These are phyloP conservation scores for Suillus lakei DNA, from an alignment of 768 basidiomycete species.

Conservation along the genomic window DNA sequence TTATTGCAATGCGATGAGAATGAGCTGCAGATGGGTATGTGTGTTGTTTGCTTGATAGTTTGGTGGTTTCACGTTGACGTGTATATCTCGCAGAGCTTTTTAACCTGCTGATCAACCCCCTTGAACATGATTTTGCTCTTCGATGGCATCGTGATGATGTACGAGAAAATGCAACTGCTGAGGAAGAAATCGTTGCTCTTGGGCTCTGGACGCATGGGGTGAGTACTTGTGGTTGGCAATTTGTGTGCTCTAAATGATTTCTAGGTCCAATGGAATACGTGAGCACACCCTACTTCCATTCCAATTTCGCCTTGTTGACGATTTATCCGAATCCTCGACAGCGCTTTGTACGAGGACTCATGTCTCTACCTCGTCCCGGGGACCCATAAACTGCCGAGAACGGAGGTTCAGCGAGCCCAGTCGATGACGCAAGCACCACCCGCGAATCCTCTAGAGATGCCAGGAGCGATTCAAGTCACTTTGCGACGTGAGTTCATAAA, in stretches of 20 bases:
- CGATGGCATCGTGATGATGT: slow-evolving; percentile 86
- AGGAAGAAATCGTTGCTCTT: slow-evolving; percentile 65
- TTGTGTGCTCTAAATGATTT: neutral
- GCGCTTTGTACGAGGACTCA: slow-evolving; percentile 68
- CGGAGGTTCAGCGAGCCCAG: slow-evolving; percentile 57
- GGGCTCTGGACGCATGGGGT: slow-evolving; percentile 69
- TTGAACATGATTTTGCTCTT: slow-evolving; percentile 66
- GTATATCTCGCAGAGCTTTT: slow-evolving; percentile 65
- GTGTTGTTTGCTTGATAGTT: slow-evolving; percentile 20
- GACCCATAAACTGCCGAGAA: slow-evolving; percentile 63
- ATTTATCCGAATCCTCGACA: slow-evolving; percentile 28
- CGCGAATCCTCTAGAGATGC: slow-evolving; percentile 67
- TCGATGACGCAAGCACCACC: slow-evolving; percentile 59
- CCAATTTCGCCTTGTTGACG: neutral
- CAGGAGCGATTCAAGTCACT: slow-evolving; percentile 59
- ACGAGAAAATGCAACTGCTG: slow-evolving; percentile 54
- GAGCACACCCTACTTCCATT: no score
- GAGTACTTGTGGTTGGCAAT: slow-evolving; percentile 26
- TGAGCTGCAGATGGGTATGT: slow-evolving; percentile 72
- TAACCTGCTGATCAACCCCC: slow-evolving; percentile 76
- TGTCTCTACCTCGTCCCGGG: slow-evolving; percentile 76
- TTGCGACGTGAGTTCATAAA: slow-evolving; percentile 52
- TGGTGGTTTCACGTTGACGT: neutral
- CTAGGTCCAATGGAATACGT: slow-evolving; percentile 87
- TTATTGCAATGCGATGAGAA: slow-evolving; percentile 61